Base-by-base conservation (phyloP, 2,329 filamentous ascomycete genomes). In the Epichloe gansuensis region DNA sequence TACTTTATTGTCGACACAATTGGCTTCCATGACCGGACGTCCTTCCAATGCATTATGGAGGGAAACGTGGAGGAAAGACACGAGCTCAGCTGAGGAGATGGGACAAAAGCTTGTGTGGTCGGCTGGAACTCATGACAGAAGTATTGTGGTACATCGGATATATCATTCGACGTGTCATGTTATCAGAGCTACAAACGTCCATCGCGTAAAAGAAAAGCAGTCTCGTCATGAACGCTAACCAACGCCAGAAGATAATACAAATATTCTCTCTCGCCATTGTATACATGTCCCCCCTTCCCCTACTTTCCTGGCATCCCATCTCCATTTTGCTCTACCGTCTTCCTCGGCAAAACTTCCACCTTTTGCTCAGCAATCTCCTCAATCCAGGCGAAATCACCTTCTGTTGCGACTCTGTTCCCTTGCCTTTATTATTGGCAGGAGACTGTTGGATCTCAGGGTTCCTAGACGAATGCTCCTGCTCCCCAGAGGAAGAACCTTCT, bases 321-420 rank as follows among this genome's bases (percentile, higher is more conserved):
- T 2, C 67, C 65, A 17, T 67, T 65, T 50, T 66, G 55, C 17
- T 64, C 63, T 21, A 69, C 67, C 12, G 62, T 67, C 42, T 63
- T 62, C 39, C 68, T 63, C 25, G 70, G 67, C 23, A 76, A 63
- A 8, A 75, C 62, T 50, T 74, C 72, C 7, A 77, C 69, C 48
- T 72, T 69, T 70, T 68, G 57, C 72, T 80, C 42, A 82, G 61
- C 42, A 82, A 61, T 55, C 72, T 73, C 48, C 79, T 70, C 57
- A 82, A 63, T 62, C 81, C 78, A 0, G 78, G 77, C 2, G 76
- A 80, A 49, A 82, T 80, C 13, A 78, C 68, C 61, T 72, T 77
- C 43, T 69, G 63, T 8, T 65, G 59, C 46, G 35, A 15, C 31
- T 55, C 50, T 51, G 65, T 62, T 11, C 63, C 65, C 51, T 73